Evolutionary conservation across 176 grass and related monocot genomes (phyloP), one percentile per base, ranked within the genome.

Genomic region (Aechmea fasciata): DNA sequence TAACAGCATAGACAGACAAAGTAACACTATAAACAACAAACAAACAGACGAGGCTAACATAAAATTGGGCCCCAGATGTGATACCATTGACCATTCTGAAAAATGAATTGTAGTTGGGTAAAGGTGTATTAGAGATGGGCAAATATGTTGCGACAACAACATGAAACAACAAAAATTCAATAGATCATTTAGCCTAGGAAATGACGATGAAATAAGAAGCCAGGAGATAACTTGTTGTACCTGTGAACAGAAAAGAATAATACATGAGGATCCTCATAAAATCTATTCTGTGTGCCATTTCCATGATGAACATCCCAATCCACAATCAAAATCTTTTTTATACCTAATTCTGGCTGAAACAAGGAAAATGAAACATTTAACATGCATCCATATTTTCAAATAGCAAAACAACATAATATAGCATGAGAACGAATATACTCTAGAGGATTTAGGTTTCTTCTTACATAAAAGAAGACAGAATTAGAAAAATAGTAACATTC

Each of bases 251-350:
- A 97, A 74, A 92, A 92, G 87, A 92, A 97, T 69, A 97, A 74
- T 68, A 97, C 86, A 50, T 84, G 89, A 85, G 89, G 78, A 29
- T 97, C 94, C 3, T 71, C 62, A 67, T 97, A 97, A 71, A 97
- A 97, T 70, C 84, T 85, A 63, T 92, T 92, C 63, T 92, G 94
- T 51, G 94, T 97, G 73, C 86, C 94, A 77, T 92, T 97, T 57
- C 94, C 94, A 69, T 92, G 89, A 78, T 97, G 94, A 74, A 97
- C 84, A 83, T 97, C 94, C 94, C 94, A 97, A 83, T 97, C 94
- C 7, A 92, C 89, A 64, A 97, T 90, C 73, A 97, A 50, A 85
- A 97, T 92, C 79, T 97, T 97, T 59, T 80, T 90, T 75, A 97
- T 84, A 70, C 94, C 79, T 75, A 92, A 85, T 66, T 97, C 94